Evolutionary conservation across 2,329 filamentous ascomycete genomes (phyloP), one percentile per base, ranked within the genome.

Genomic region (Stenocarpella maydis): DNA sequence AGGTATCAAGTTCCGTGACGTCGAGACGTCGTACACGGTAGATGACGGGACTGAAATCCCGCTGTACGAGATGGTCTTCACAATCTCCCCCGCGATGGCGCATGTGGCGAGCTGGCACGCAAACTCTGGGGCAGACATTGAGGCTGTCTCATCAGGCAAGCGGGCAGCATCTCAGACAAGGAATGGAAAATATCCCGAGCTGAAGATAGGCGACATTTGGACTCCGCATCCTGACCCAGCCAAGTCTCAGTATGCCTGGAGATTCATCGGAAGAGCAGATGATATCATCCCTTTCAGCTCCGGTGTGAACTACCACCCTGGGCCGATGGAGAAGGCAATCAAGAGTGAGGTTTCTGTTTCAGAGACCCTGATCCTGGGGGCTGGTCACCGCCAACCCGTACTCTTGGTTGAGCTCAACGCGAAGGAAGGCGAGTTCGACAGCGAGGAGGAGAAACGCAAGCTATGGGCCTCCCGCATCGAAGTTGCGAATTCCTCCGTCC

Each of bases 251-350:
- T 72, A 65, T 21, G 73, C 61, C 2, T 74, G 72, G 72, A 68
- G 65, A 24, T 74, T 72, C 24, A 67, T 52, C 1, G 73, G 73
- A 17, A 70, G 73, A n/a, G 72, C 71, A 10, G 76, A 77, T 39
- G 60, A 64, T 39, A 64, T 64, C 10, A 28, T 64, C n/a, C 12
- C 60, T 15, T 64, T 64, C 45, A 64, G 28, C 60, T 64, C 60
- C 9, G 60, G 60, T 19, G 60, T 64, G 14, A 64, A 64, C n/a
- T 64, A 64, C 31, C 60, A 64, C 14, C 60, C 60, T 7, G 60
- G 60, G 0, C 60, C 60, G n/a, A 50, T 64, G 60, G 60, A 64
- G 21, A 64, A 52, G 45, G 12, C 24, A 21, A 64, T 64, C 45
- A 64, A 52, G 45, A 39, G 31, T 15, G 45, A 52, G 31, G 60